phyloP scores from a whole-genome alignment of 805 yeast genomes.

The Cyberlindnera subsufficiens region DNA sequence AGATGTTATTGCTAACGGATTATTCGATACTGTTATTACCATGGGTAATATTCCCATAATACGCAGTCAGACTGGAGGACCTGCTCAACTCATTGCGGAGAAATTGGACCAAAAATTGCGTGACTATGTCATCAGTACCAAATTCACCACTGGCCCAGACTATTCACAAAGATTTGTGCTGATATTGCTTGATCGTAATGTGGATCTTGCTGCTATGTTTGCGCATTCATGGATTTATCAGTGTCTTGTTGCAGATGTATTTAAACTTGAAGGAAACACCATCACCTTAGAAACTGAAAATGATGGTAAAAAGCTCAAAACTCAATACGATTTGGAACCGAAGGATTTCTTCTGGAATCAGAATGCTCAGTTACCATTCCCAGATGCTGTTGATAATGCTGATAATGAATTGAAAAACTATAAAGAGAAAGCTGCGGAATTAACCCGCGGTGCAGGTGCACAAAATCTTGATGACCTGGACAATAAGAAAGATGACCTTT shows the following conservation, averaged over 20 bases:
- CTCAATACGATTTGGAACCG: constrained; percentile 84
- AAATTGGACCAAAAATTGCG: constrained; percentile 78
- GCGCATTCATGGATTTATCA: constrained; percentile 98
- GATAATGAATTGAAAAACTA: constrained; percentile 77
- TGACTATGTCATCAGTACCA: constrained; percentile 73
- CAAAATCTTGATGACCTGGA: constrained; percentile 72
- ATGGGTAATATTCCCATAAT: constrained; percentile 80
- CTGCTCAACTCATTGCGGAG: constrained; percentile 91
- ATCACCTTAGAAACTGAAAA: constrained; percentile 49
- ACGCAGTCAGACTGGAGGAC: constrained; percentile 87
- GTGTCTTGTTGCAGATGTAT: constrained; percentile 91
- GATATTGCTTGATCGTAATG: constrained; percentile 77
- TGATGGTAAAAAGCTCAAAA: constrained; percentile 34
- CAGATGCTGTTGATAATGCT: constrained; percentile 97
- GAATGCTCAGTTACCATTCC: constrained; percentile 87
- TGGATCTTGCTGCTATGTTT: constrained; percentile 90
- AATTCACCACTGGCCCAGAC: constrained; percentile 21
- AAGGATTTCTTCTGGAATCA: constrained; percentile 87
- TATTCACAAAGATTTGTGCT: constrained; percentile 64
- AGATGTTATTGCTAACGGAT: constrained; percentile 68
- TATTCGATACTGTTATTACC: constrained; percentile 75
- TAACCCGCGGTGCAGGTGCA: constrained; percentile 69
- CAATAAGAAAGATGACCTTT: constrained; percentile 49
- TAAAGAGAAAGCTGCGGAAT: constrained; percentile 81
- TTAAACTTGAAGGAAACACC: constrained; percentile 75